Conservation (phyloP, 1,139 yeast genomes). For the Blastobotrys buckinghamii region DNA sequence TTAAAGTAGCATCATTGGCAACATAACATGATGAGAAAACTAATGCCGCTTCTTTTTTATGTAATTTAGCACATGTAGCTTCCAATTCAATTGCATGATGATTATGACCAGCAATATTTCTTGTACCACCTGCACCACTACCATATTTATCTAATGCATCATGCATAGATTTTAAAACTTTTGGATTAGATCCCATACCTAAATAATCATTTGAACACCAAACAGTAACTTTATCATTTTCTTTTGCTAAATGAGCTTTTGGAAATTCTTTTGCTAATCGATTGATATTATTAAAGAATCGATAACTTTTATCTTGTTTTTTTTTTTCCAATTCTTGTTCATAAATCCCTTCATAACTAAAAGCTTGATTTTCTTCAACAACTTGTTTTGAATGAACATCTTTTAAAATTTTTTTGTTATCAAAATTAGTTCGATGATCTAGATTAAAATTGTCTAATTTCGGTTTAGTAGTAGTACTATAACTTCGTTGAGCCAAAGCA, state of each 20-base stretch:
- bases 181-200: constrained; percentile 83
- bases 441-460: constrained; percentile 44
- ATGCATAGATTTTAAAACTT: constrained; percentile 72
- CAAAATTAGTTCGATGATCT: constrained; percentile 23
- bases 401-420: constrained; percentile 13
- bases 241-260: constrained; percentile 71
- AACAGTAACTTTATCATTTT: constrained; percentile 80
- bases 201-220: constrained; percentile 98
- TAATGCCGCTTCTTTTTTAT: constrained; percentile 90
- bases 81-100: constrained; percentile 80
- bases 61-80: constrained; percentile 80
- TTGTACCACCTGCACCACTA: constrained; percentile 98
- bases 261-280: constrained; percentile 94
- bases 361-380: constrained; percentile 25
- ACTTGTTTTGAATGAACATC: constrained; percentile 2
- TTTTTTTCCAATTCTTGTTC: constrained; percentile 61
- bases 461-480: constrained; percentile 54
- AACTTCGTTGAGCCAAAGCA: constrained; percentile 47
- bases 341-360: constrained; percentile 63
- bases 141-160: constrained; percentile 83
- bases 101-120: constrained; percentile 98
- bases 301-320: constrained; percentile 83
- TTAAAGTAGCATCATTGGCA: constrained; percentile 94
- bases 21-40: constrained; percentile 95
- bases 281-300: constrained; percentile 94